phyloP scores from a whole-genome alignment of 2,329 filamentous ascomycete genomes.

The Trichocomaceae sp. region DNA sequence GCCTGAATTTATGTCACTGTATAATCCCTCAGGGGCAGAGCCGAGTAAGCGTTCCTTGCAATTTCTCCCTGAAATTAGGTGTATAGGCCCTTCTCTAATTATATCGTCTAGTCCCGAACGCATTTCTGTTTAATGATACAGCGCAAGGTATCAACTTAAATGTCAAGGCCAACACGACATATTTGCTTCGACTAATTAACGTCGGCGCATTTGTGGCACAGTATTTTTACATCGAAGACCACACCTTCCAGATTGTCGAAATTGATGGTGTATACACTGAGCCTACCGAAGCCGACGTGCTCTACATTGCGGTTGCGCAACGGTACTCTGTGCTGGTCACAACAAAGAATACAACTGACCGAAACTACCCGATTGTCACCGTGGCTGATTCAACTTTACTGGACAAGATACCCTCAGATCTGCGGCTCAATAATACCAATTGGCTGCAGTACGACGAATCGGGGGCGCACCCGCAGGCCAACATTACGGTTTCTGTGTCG shows the following conservation, averaged over 20 bases:
- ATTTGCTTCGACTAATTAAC: conserved; percentile 68
- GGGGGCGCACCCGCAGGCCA: conserved; percentile 23
- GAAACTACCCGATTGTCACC: conserved; percentile 62
- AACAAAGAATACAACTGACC: conserved; percentile 53
- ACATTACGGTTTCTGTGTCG: conserved; percentile 20
- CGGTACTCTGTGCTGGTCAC: conserved; percentile 52
- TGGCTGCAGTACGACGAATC: conserved; percentile 62
- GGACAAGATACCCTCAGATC: conserved; percentile 29
- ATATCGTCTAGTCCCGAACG: conserved; percentile 46
- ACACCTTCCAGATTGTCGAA: conserved; percentile 62
- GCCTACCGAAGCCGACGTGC: conserved; percentile 51
- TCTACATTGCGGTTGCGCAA: conserved; percentile 64
- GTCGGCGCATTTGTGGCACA: conserved; percentile 61
- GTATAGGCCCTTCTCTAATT: neutral
- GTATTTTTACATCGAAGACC: conserved; percentile 43
- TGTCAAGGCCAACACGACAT: conserved; percentile 62
- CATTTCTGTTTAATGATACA: conserved; percentile 62
- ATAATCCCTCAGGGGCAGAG: conserved; percentile 55
- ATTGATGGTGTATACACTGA: conserved; percentile 67
- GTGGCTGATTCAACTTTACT: conserved; percentile 29
- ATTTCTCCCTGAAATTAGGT: neutral
- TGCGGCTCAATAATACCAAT: conserved; percentile 40
- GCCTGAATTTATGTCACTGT: conserved; percentile 32
- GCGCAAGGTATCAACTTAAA: conserved; percentile 53
- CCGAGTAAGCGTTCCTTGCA: conserved; percentile 33